Conservation (phyloP, 2,329 filamentous ascomycete species). For the Hypoxylon sp. region DNA sequence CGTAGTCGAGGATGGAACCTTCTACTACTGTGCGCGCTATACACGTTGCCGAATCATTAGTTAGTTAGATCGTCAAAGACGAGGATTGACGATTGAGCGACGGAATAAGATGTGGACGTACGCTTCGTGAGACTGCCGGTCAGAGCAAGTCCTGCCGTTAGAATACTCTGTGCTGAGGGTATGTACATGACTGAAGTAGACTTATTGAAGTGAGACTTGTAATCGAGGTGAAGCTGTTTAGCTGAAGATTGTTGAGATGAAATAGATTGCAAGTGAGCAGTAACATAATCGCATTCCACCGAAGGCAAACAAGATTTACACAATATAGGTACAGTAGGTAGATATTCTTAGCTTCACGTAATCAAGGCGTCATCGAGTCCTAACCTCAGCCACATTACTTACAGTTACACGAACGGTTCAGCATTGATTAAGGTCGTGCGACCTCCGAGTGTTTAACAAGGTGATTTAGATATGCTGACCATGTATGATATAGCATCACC, state of each 20-base stretch:
- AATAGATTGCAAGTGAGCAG: neutral
- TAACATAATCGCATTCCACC: neutral
- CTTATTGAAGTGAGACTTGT: neutral
- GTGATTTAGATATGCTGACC: no score
- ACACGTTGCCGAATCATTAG: neutral
- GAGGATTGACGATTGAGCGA: neutral
- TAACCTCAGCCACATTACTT: neutral
- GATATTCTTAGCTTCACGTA: slow-evolving; percentile 8
- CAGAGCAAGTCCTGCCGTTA: slow-evolving; percentile 49
- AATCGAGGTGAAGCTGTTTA: neutral
- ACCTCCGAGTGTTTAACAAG: no score
- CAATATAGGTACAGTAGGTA: no score
- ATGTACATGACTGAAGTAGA: slow-evolving; percentile 47
- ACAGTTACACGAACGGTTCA: no score
- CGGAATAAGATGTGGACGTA: slow-evolving; percentile 31
- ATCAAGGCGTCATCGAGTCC: slow-evolving; percentile 25
- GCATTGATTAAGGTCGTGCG: neutral
- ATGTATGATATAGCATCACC: no score
- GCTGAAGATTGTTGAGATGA: neutral
- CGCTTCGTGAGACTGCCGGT: slow-evolving; percentile 44
- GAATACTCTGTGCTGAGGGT: slow-evolving; percentile 48
- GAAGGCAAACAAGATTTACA: neutral
- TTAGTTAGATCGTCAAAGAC: neutral
- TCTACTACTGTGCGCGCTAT: slow-evolving; percentile 49
- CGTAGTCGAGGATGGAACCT: slow-evolving; percentile 59